These are phyloP conservation scores for Flueggea neowawraea DNA, from an alignment of 441 rosid species.

Conservation along the genomic window DNA sequence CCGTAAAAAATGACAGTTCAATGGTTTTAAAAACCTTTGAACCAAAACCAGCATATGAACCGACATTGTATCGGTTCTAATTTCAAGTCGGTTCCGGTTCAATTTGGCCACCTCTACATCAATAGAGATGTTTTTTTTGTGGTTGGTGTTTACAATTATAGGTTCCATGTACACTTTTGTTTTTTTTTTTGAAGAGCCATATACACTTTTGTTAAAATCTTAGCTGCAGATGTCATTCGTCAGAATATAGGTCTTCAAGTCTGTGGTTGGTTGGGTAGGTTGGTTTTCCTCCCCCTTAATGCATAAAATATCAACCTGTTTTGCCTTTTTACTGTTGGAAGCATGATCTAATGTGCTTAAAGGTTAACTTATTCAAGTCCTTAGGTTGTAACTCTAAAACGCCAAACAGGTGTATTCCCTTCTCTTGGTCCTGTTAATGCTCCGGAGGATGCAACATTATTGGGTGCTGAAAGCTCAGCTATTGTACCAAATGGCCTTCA, in stretches of 20 bases:
- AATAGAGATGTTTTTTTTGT: not conserved
- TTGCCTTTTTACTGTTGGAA: conserved; percentile 12
- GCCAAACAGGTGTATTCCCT: conserved; percentile 18
- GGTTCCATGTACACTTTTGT: too few relatives aligned
- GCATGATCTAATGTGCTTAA: conserved; percentile 1
- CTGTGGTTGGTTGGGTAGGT: conserved; percentile 23
- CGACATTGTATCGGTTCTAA: too few relatives aligned
- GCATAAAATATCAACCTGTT: not conserved
- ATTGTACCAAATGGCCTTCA: not conserved
- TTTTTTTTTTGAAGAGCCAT: too few relatives aligned
- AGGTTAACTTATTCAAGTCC: conserved; percentile 3
- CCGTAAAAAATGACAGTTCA: too few relatives aligned
- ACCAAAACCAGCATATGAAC: too few relatives aligned
- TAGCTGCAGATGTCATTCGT: conserved; percentile 2
- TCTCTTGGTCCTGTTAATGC: conserved; percentile 17
- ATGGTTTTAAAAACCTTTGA: too few relatives aligned
- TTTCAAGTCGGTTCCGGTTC: too few relatives aligned
- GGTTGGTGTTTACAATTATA: not conserved
- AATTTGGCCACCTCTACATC: too few relatives aligned
- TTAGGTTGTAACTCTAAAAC: conserved; percentile 4
- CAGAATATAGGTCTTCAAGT: not conserved
- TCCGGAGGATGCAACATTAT: conserved; percentile 4
- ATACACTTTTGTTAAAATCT: too few relatives aligned
- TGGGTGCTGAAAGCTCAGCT: conserved; percentile 6
- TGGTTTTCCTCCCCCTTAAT: conserved; percentile 16